phyloP scores from a whole-genome alignment of 345 rosid genomes.

The Corchorus capsularis region DNA sequence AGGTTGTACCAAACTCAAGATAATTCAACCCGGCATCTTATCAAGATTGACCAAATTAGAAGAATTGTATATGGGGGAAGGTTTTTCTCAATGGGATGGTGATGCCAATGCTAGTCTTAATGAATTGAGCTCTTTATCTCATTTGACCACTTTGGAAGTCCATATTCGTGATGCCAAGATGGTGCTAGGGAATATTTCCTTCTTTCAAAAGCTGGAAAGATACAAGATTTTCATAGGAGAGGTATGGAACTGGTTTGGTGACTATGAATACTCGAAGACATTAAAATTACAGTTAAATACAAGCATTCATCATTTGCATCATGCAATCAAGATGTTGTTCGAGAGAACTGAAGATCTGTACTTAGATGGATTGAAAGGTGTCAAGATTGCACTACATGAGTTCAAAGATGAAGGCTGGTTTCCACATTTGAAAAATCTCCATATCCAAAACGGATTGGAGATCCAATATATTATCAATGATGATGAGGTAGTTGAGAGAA shows the following conservation, averaged over 20 bases:
- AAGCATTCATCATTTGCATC: not conserved
- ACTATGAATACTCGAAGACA: too few relatives aligned
- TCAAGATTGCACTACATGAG: too few relatives aligned
- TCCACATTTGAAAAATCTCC: constrained; percentile 18
- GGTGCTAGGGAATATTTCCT: too few relatives aligned
- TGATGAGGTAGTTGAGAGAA: not conserved
- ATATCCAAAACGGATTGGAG: not conserved
- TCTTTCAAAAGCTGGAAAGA: too few relatives aligned
- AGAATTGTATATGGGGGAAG: constrained; percentile 14
- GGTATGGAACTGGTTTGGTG: too few relatives aligned
- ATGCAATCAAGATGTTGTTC: not conserved
- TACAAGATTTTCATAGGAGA: too few relatives aligned
- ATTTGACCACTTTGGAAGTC: constrained; percentile 15
- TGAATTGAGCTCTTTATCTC: constrained; percentile 21
- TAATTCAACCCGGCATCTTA: not conserved
- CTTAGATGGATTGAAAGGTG: too few relatives aligned
- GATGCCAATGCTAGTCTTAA: constrained; percentile 15
- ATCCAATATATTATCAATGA: not conserved
- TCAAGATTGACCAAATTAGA: constrained; percentile 26
- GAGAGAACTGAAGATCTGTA: too few relatives aligned
- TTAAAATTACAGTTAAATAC: not conserved
- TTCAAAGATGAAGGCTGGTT: not conserved
- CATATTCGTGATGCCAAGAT: not conserved
- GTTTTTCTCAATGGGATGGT: constrained; percentile 20
- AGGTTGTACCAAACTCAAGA: too few relatives aligned